phyloP scores from a whole-genome alignment of 1,284 basidiomycete species.

The Puccinia triticina region DNA sequence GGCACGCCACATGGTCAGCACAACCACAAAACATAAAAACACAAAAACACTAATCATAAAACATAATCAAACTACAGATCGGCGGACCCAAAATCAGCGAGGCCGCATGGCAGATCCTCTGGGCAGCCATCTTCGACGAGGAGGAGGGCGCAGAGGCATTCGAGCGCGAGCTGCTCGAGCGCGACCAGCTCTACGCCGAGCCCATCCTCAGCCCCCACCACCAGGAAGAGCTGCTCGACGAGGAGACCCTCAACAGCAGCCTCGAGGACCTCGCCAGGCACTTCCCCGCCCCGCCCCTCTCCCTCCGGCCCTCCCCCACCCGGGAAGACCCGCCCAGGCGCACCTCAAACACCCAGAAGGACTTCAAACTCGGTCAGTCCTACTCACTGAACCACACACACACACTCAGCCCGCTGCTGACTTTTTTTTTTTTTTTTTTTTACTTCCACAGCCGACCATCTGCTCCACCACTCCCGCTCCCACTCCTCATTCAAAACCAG shows the following conservation, averaged over 20 bases:
- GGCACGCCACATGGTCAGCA: constrained; percentile 30
- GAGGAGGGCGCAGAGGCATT: constrained; percentile 64
- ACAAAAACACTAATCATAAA: neutral
- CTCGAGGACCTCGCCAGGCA: neutral
- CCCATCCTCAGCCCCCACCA: neutral
- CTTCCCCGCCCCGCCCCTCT: neutral
- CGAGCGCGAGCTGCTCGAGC: constrained; percentile 61
- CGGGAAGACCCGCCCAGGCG: neutral
- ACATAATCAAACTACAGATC: constrained; percentile 59
- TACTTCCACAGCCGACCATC: neutral
- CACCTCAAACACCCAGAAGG: neutral
- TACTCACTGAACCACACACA: neutral
- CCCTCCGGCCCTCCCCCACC: neutral
- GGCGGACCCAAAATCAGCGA: constrained; percentile 74
- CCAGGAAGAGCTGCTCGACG: neutral
- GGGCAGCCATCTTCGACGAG: constrained; percentile 70
- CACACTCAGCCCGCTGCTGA: neutral
- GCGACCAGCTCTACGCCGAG: constrained; percentile 35
- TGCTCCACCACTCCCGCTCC: neutral
- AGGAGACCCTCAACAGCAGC: constrained; percentile 1
- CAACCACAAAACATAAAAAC: neutral
- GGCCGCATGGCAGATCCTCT: constrained; percentile 78
- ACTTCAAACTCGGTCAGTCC: constrained; percentile 5
- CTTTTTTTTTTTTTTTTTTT: neutral
- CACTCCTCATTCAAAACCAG: constrained; percentile 13